phyloP scores from a whole-genome alignment of 2,329 filamentous ascomycete species.

The Aspergillus fumigatiaffinis region DNA sequence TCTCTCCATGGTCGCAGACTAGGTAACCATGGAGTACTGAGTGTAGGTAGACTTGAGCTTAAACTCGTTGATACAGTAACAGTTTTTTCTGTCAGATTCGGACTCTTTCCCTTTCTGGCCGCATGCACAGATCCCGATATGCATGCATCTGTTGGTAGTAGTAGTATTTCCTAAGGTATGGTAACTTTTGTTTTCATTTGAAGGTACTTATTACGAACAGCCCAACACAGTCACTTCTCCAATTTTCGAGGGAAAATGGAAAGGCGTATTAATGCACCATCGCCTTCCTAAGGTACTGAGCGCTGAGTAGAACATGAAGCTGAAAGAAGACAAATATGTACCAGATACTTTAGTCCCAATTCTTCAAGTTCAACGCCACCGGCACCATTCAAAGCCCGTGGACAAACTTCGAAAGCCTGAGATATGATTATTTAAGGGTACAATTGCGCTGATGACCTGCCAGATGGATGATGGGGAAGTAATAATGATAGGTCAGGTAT shows the following conservation, averaged over 20 bases:
- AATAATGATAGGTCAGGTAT: not conserved
- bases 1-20: not conserved
- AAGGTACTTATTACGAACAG: no score
- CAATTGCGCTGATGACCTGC: not conserved
- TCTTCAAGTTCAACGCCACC: not conserved
- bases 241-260: not conserved
- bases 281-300: no score
- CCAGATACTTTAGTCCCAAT: not conserved
- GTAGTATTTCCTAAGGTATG: not conserved
- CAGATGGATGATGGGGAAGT: not conserved
- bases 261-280: not conserved
- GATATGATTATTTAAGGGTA: not conserved
- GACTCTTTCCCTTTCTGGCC: slow-evolving; percentile 20
- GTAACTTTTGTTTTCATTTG: not conserved
- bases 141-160: slow-evolving; percentile 5
- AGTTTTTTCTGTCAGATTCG: slow-evolving; percentile 4
- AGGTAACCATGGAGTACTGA: not conserved
- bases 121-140: slow-evolving; percentile 14
- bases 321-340: not conserved
- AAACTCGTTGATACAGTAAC: not conserved
- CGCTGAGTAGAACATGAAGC: no score
- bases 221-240: not conserved
- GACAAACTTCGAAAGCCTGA: no score
- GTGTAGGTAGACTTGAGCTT: not conserved
- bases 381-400: not conserved